Conservation (phyloP, 345 rosid genomes). For the Citrus hindsii region DNA sequence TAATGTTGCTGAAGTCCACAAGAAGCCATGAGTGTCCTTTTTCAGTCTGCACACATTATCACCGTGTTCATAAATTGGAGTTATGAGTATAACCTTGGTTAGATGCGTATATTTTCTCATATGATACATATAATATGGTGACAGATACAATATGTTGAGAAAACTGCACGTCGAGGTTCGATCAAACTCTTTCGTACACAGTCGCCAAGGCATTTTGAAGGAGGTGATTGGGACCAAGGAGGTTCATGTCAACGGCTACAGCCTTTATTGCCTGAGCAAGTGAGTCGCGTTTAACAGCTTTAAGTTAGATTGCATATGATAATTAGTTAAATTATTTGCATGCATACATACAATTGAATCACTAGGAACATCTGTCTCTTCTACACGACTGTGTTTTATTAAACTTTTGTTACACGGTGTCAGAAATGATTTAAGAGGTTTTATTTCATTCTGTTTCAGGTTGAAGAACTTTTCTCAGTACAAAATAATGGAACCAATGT, state of each 20-base stretch:
- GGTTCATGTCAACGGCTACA: slow-evolving; percentile 68
- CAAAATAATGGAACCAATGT: slow-evolving; percentile 68
- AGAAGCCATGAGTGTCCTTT: background rate
- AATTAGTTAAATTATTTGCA: background rate
- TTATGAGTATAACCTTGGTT: background rate
- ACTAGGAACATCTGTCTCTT: background rate
- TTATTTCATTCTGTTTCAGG: slow-evolving; percentile 33
- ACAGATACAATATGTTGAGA: slow-evolving; percentile 49
- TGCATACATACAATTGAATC: background rate
- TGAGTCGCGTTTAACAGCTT: slow-evolving; percentile 28
- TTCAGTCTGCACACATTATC: background rate
- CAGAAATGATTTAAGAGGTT: background rate
- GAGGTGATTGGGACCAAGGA: slow-evolving; percentile 98
- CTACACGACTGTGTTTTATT: background rate
- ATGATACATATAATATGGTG: background rate
- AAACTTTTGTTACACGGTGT: background rate
- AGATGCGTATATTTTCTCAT: background rate
- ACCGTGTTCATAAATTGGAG: background rate
- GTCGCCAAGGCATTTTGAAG: slow-evolving; percentile 97
- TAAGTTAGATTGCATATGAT: background rate
- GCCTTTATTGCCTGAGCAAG: slow-evolving; percentile 56
- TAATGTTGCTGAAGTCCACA: background rate
- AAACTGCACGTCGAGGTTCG: slow-evolving; percentile 36
- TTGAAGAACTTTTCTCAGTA: slow-evolving; percentile 65
- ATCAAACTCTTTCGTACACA: slow-evolving; percentile 70